These are phyloP conservation scores for Neltuma alba DNA, from an alignment of 306 rosid species.

Conservation along the genomic window DNA sequence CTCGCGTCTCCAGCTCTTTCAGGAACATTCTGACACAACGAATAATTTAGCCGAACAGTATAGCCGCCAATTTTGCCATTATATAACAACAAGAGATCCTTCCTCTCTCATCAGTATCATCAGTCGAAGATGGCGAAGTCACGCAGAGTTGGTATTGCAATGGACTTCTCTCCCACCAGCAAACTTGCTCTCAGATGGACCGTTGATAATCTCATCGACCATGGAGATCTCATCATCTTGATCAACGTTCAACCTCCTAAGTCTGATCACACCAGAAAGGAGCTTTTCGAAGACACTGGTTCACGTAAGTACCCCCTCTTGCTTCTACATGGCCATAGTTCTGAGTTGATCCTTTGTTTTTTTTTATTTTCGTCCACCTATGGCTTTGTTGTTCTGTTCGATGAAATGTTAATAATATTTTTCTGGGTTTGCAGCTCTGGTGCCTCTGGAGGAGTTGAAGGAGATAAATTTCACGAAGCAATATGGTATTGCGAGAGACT, in stretches of 20 bases:
- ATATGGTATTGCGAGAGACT: constrained; percentile 71
- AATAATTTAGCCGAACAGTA: background rate
- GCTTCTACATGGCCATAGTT: background rate
- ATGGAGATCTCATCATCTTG: constrained; percentile 56
- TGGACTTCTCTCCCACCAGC: constrained; percentile 76
- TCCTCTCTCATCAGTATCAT: constrained; percentile 14
- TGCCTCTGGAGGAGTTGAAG: constrained; percentile 74
- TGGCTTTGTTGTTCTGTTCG: background rate
- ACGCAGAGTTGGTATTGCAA: constrained; percentile 61
- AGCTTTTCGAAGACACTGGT: constrained; percentile 66
- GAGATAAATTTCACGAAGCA: constrained; percentile 68
- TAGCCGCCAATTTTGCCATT: constrained; percentile 4
- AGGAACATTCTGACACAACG: constrained; percentile 20
- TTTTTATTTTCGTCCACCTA: too few relatives aligned
- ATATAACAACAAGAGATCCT: constrained; percentile 4
- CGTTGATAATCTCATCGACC: constrained; percentile 52
- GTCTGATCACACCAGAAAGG: constrained; percentile 62
- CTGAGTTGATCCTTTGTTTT: too few relatives aligned
- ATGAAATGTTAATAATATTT: background rate
- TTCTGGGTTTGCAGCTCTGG: constrained; percentile 57
- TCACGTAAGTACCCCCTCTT: constrained; percentile 49
- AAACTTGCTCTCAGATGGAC: constrained; percentile 79
- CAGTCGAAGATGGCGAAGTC: constrained; percentile 44
- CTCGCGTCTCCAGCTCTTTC: constrained; percentile 24
- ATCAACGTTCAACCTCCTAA: constrained; percentile 69